Base-by-base conservation (phyloP, 2,329 filamentous ascomycete species). In the Amesomyces nigricolor region DNA sequence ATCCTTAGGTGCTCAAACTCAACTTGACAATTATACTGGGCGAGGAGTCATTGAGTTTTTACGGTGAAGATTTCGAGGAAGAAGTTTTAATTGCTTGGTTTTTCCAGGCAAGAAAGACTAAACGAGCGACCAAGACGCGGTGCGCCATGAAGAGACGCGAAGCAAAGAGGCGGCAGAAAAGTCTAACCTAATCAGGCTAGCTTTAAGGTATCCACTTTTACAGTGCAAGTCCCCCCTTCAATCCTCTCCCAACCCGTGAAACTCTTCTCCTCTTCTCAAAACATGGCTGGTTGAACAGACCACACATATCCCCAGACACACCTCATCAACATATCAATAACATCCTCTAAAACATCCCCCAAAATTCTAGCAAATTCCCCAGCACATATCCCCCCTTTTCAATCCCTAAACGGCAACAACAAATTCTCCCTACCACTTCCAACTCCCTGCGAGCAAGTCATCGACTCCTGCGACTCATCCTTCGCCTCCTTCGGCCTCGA, bases 401-500 rank as follows among this genome's bases (percentile, higher is more conserved):
- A 50, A 16, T 14, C 17, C 3, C 38, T 10, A 5, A 54, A 42
- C 5, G 26, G n/a, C 9, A 44, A 44, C 7, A 40, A 7, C 4
- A 42, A 9, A 5, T 40, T 42, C 3, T 48, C 51, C 6, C 40
- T 22, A 3, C 44, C 30, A 26, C 11, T 22, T 8, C 45, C 6
- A 26, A 26, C 48, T n/a, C 40, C 40, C 48, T 62, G 62, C 2
- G 61, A 63, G 29, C 58, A 53, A 9, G 45, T 50, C 2, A 58
- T 47, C 5, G 61, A 59, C 10, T 57, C 56, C n/a, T 64, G 61
- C 3, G 58, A 58, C 32, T 61, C 56, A 4, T 59, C 59, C 10
- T 60, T 51, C 6, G 47, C 38, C 5, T 59, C 57, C 7, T 61
- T 51, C 9, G 47, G 43, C 3, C 48, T 44, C 5, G 42, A 35